Percentiles rank a stretch among this genome's conserved stretches.
phyloP scores from a whole-genome alignment of 164 flowering plant species.

The Aristolochia fimbriata region DNA sequence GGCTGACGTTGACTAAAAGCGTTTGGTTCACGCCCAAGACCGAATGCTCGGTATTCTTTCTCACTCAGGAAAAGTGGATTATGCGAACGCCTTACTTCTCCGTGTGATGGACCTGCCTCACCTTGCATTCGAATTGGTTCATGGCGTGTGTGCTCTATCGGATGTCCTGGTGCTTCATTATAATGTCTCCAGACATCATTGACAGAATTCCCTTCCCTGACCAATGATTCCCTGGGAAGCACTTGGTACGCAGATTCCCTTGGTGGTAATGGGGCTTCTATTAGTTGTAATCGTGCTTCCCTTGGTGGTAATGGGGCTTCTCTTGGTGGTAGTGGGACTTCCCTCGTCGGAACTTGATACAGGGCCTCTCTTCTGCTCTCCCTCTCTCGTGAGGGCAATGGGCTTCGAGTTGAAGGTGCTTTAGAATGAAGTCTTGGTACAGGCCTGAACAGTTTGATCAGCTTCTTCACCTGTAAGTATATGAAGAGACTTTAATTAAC shows the following conservation, averaged over 20 bases:
- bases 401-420: slow-evolving; percentile 4
- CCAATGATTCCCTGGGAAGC: neutral
- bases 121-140: neutral
- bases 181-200: neutral
- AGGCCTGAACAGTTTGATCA: slow-evolving; percentile 43
- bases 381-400: slow-evolving; percentile 4
- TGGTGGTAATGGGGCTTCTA: slow-evolving; percentile 6
- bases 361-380: slow-evolving; percentile 16
- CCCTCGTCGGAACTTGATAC: no score
- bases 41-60: slow-evolving; percentile 16
- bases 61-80: slow-evolving; percentile 15
- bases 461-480: slow-evolving; percentile 42
- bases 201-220: neutral
- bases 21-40: slow-evolving; percentile 10
- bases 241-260: no score
- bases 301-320: slow-evolving; percentile 1
- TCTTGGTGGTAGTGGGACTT: slow-evolving; percentile 1
- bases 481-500: neutral
- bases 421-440: slow-evolving; percentile 21
- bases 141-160: slow-evolving; percentile 9
- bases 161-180: slow-evolving; percentile 15
- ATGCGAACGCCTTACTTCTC: neutral
- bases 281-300: neutral
- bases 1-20: slow-evolving; percentile 1
- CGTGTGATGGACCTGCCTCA: neutral